A percentile compares a stretch with the other conserved stretches of the same genome.
These are phyloP conservation scores for Eucalyptus microcorys DNA, from an alignment of 345 rosid genomes.

Conservation along the genomic window DNA sequence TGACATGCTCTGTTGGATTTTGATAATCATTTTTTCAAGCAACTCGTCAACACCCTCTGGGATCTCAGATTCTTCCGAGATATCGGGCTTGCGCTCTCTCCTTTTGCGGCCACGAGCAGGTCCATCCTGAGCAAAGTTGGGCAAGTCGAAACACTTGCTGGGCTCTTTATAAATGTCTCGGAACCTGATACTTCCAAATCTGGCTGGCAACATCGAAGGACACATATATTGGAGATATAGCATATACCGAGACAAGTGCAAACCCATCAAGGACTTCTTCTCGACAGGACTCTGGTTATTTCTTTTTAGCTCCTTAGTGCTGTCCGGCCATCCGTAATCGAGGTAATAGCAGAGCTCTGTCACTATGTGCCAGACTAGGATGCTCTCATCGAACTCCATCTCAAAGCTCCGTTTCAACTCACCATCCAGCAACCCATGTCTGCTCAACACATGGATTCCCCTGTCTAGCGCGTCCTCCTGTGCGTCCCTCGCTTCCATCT, in stretches of 20 bases:
- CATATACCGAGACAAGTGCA: neutral
- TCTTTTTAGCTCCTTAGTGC: neutral
- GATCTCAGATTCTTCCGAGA: neutral
- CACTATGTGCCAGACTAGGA: neutral
- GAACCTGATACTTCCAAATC: neutral
- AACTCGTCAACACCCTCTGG: rapidly evolving
- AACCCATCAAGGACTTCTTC: neutral
- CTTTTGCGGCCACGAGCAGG: no score
- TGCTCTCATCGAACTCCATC: neutral
- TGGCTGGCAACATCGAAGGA: neutral
- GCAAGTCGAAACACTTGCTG: no score
- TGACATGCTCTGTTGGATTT: neutral
- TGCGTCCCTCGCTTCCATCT: no score
- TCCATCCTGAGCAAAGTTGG: no score
- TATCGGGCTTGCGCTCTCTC: no score
- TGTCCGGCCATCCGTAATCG: no score
- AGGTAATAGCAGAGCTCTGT: neutral
- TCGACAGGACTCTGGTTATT: no score
- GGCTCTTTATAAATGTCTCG: neutral
- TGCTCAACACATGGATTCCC: neutral
- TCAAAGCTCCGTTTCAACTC: no score
- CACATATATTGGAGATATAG: neutral
- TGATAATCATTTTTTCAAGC: rapidly evolving
- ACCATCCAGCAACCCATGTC: no score
- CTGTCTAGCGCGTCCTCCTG: rapidly evolving